Conservation (phyloP, 2,329 filamentous ascomycete species). For the Coleophoma crateriformis region DNA sequence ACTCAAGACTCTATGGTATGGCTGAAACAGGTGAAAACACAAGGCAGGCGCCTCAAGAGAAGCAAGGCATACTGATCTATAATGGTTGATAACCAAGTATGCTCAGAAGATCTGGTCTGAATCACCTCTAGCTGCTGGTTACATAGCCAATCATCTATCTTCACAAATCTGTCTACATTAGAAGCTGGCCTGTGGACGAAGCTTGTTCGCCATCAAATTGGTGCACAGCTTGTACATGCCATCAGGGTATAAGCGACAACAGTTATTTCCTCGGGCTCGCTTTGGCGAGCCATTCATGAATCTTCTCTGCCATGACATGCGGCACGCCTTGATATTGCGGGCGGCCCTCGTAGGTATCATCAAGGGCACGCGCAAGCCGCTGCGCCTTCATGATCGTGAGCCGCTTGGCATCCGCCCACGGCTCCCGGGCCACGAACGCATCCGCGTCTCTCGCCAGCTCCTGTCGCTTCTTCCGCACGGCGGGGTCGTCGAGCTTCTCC, state of each 20-base stretch:
- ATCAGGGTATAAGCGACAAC: neutral
- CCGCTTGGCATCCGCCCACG: constrained; percentile 8
- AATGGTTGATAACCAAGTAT: no score
- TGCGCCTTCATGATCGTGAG: constrained; percentile 1
- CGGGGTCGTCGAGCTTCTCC: constrained; percentile 12
- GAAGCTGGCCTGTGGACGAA: neutral
- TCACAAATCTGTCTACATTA: no score
- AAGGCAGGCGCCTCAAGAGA: no score
- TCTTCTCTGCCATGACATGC: neutral
- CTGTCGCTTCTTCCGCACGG: constrained; percentile 12
- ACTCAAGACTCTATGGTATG: no score
- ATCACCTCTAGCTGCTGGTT: no score
- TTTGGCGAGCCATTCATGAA: neutral
- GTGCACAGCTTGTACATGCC: neutral
- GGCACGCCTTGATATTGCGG: neutral
- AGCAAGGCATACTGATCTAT: no score
- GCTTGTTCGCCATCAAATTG: neutral
- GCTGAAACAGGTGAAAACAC: no score
- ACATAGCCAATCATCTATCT: no score
- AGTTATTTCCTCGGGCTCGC: neutral
- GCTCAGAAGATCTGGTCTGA: no score
- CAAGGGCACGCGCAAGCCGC: neutral
- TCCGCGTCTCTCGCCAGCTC: constrained; percentile 16
- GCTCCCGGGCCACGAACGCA: constrained; percentile 11
- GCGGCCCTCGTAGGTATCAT: neutral